Percentiles rank a stretch among this genome's conserved stretches.
These are phyloP conservation scores for Fusarium citri DNA, from an alignment of 2,329 filamentous ascomycete genomes.

Conservation along the genomic window DNA sequence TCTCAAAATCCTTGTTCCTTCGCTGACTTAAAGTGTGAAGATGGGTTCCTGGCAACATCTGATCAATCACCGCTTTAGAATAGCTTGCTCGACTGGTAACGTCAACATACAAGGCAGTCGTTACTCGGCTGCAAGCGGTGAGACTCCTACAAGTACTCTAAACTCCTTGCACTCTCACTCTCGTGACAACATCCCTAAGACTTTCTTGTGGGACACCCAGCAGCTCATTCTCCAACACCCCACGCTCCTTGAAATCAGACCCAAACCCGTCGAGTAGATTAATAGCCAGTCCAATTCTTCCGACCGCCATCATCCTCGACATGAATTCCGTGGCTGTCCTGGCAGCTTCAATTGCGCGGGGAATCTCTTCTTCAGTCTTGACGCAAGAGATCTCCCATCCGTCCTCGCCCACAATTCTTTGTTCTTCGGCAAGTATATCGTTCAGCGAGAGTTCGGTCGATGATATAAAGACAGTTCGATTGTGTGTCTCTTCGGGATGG, in stretches of 20 bases:
- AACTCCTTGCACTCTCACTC: neutral
- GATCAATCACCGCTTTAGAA: too few species aligned
- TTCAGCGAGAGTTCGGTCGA: neutral
- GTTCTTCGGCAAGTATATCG: accelerated
- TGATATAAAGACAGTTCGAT: neutral
- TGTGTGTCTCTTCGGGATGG: neutral
- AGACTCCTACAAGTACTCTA: accelerated
- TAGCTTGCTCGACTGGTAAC: too few species aligned
- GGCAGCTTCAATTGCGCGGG: neutral
- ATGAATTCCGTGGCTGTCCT: neutral
- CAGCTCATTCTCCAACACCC: neutral
- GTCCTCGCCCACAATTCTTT: neutral
- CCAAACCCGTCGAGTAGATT: neutral
- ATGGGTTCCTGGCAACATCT: accelerated
- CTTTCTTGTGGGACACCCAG: neutral
- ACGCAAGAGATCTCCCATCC: neutral
- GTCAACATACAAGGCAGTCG: too few species aligned
- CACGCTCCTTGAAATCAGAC: neutral
- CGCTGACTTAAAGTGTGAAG: accelerated
- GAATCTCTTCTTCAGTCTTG: neutral
- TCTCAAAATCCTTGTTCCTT: too few species aligned
- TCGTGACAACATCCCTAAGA: accelerated
- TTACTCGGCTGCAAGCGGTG: too few species aligned
- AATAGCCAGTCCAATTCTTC: neutral
- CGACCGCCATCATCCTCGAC: neutral